phyloP scores from a whole-genome alignment of 2,329 filamentous ascomycete genomes.

The Lachnellula arida region DNA sequence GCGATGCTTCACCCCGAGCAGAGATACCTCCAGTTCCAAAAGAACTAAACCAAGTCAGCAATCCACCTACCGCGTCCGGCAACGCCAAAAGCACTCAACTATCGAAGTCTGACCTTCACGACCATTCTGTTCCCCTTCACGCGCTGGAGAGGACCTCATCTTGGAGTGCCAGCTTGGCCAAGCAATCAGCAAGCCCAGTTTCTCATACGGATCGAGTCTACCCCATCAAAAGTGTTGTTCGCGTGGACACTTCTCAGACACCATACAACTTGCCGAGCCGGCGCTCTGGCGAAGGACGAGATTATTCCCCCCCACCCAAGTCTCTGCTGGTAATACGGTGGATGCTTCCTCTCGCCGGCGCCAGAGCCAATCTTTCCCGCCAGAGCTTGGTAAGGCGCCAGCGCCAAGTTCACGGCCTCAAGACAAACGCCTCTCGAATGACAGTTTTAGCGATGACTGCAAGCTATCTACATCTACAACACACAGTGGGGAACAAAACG shows the following conservation, averaged over 20 bases:
- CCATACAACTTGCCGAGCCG: conserved; percentile 14
- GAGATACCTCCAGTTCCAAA: not conserved
- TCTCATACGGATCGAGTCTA: conserved; percentile 23
- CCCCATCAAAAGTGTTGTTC: conserved; percentile 28
- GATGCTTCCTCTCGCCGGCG: not conserved
- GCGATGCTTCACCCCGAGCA: not conserved
- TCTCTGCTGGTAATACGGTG: not conserved
- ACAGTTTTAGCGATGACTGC: conserved; percentile 1
- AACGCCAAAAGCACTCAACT: too few species aligned
- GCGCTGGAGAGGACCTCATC: conserved; percentile 10
- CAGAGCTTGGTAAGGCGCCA: not conserved
- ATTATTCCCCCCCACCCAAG: conserved; percentile 13
- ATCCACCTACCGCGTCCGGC: not conserved
- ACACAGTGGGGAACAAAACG: conserved; percentile 11
- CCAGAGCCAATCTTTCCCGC: conserved; percentile 3
- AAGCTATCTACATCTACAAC: conserved; percentile 12
- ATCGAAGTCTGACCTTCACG: not conserved
- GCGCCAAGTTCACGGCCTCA: not conserved
- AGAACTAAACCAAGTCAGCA: not conserved
- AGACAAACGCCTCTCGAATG: not conserved
- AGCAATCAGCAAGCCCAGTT: conserved; percentile 18
- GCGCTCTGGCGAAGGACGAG: conserved; percentile 14
- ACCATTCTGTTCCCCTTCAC: not conserved
- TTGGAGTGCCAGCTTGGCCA: conserved; percentile 17
- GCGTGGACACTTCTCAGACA: conserved; percentile 25